Percentiles rank a stretch among this genome's conserved stretches.
Evolutionary conservation across 352 stramenopile species (phyloP).

Genomic region (Hyaloperonospora brassicae): DNA sequence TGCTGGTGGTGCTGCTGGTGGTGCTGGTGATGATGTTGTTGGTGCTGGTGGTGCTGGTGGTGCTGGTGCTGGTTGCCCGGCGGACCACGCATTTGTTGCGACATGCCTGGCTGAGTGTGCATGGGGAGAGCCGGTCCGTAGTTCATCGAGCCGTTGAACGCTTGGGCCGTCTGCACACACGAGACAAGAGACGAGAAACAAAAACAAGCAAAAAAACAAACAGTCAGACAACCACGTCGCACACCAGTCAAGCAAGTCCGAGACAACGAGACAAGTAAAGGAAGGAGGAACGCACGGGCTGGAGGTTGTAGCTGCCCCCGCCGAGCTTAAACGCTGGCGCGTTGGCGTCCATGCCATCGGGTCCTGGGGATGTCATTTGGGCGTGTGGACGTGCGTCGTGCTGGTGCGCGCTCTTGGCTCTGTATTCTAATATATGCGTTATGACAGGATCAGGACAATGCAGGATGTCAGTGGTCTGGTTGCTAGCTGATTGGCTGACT

Average conservation of each 20-base stretch:
- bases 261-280: background rate
- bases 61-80: constrained; percentile 28
- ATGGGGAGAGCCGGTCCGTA: constrained; percentile 31
- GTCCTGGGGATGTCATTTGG: constrained; percentile 18
- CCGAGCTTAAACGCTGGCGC: constrained; percentile 35
- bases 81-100: constrained; percentile 44
- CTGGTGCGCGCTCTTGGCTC: constrained; percentile 28
- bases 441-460: no score
- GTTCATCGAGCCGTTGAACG: constrained; percentile 37
- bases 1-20: no score
- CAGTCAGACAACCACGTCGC: background rate
- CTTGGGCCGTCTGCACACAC: constrained; percentile 20
- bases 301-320: constrained; percentile 30
- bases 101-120: constrained; percentile 24
- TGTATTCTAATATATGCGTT: constrained; percentile 24
- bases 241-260: background rate
- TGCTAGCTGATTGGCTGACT: no score
- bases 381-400: constrained; percentile 22
- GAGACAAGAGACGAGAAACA: no score
- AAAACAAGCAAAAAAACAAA: background rate
- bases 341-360: constrained; percentile 37
- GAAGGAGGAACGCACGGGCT: constrained; percentile 26
- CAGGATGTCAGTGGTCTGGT: no score
- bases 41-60: no score
- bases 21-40: no score